Base-by-base conservation (phyloP, 805 yeast genomes). In the Lipomyces sp. region DNA sequence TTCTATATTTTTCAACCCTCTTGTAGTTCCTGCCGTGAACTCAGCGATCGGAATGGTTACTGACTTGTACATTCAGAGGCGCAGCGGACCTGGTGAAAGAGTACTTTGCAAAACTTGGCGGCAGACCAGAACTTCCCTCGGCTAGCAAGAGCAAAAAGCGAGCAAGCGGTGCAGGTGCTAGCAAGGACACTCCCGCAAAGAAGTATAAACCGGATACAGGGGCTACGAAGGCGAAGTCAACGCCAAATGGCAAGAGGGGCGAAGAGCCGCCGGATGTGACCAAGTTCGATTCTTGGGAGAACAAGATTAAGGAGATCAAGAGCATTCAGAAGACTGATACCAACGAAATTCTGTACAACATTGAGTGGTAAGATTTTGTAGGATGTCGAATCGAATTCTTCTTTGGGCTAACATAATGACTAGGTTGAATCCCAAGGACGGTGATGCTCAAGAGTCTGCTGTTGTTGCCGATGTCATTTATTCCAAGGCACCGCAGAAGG, bases 221-320 rank as follows among this genome's bases (percentile, higher is more conserved):
- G n/a, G n/a, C n/a, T n/a, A n/a, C n/a, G n/a, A n/a, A n/a, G n/a
- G n/a, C n/a, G n/a, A n/a, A n/a, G n/a, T n/a, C n/a, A n/a, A n/a
- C 45, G 37, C 18, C 37, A 16, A 26, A 19, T 18, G 23, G n/a
- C 28, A 23, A 13, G 10, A 18, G 24, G n/a, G 7, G 16, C 10
- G 7, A 26, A 37, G 40, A n/a, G n/a, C 22, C 23, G 31, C 28
- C 33, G 21, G 14, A 21, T 3, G 14, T n/a, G 24, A 14, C 24
- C 4, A 14, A 23, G 19, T 35, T 26, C 14, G 45, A 37, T 3
- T 13, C 24, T 3, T 47, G 51, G 51, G 46, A 42, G 11, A 39
- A 23, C 19, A 47, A 47, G 40, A 47, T 47, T n/a, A 18, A 29
- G 19, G 37, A 40, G 19, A 47, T 47, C 22, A 29, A 14, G 22